These are phyloP conservation scores for Aureobasidium melanogenum DNA, from an alignment of 2,329 filamentous ascomycete genomes.

Conservation along the genomic window DNA sequence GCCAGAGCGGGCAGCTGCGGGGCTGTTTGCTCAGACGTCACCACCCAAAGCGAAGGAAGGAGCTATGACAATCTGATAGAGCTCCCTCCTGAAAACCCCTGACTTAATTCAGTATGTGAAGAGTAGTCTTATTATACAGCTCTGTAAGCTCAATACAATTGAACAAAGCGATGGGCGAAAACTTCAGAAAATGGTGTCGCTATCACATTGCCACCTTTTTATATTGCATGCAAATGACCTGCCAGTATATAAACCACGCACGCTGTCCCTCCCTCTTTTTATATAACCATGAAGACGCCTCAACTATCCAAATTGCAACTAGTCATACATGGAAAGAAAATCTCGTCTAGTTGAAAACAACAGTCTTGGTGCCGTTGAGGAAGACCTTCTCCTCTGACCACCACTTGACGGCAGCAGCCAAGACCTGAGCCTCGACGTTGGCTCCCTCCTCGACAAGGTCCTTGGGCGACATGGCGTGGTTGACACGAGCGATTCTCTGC, in stretches of 20 bases:
- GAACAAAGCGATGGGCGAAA: background rate
- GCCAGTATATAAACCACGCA: background rate
- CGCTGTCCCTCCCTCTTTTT: background rate
- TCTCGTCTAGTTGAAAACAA: constrained; percentile 53
- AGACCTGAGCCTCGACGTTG: constrained; percentile 74
- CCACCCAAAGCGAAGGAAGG: background rate
- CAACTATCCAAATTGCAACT: background rate
- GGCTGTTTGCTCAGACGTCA: constrained; percentile 1
- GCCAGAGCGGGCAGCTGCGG: background rate
- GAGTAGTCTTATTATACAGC: background rate
- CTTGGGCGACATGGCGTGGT: constrained; percentile 68
- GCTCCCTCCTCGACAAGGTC: constrained; percentile 70
- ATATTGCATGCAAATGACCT: background rate
- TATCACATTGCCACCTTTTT: background rate
- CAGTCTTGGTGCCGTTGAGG: constrained; percentile 70
- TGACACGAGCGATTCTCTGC: constrained; percentile 68
- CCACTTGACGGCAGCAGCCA: constrained; percentile 77
- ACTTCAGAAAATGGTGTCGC: background rate
- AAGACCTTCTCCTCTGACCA: constrained; percentile 71
- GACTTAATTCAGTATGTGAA: background rate
- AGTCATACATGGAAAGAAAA: background rate
- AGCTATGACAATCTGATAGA: background rate
- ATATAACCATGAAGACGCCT: background rate
- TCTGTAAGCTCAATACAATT: background rate
- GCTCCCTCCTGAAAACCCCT: background rate